Base-by-base conservation (phyloP, 257 asterid genomes). In the Galeopsis tetrahit region DNA sequence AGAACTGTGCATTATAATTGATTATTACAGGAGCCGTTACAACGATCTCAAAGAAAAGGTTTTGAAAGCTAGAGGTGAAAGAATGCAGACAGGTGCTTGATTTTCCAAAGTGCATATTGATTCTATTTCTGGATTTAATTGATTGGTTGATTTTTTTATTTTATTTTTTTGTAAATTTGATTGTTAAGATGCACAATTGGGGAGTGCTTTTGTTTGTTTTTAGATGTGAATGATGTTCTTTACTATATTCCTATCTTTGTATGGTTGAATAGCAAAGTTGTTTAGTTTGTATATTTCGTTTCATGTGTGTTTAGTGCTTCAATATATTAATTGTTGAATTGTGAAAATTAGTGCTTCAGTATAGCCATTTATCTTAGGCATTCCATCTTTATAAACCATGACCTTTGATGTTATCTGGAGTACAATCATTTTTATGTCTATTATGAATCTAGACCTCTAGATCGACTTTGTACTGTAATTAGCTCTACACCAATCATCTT, bases 1-100 rank as follows among this genome's bases (percentile, higher is more conserved):
- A 66, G 91, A 92, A 73, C 32, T 92, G 79, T 89, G 96, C 78
- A 78, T 88, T 58, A 79, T 88, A 86, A 85, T 90, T 21, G 98
- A 92, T 68, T 83, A 89, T 81, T 87, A 90, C 72, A 86, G 80
- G 0, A 75, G 67, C 59, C 93, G 92, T 4, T 84, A 82, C 44
- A 85, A 83, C 38, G 84, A 84, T 77, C 88, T 87, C 53, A 83
- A 73, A 79, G 91, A 78, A 64, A 74, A 75, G 80, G 63, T 91
- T 69, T 68, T 71, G 63, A 87, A 85, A 78, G 73, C 77, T 75
- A 70, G 71, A 6, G 81, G 82, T 10, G 81, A 84, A 64, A 79
- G 82, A 83, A 80, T 89, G 72, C 80, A 79, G 79, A 77, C 74
- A 60, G 52, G 85, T 36, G 78, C 88, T 75, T 86, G 80, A 74